Evolutionary conservation across 805 yeast species (phyloP), one percentile per base, ranked within the genome.

Genomic region (Starmerella gropengiesseri): DNA sequence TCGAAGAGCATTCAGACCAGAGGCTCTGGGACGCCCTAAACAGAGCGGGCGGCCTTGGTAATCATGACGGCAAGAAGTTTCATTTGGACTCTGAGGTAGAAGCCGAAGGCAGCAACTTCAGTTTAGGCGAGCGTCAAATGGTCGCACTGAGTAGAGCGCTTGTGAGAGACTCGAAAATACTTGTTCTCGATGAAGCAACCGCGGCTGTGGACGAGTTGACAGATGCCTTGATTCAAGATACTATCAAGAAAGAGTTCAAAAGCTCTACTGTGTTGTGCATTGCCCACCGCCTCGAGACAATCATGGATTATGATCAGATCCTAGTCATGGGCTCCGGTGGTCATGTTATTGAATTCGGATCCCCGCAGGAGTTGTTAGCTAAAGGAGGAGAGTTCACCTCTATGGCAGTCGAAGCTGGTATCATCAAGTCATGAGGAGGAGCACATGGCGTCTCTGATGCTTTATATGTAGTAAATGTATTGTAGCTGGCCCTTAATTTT

Each of bases 101-200:
- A 13, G 44, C 47, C 3, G 50, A 46, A 17, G 50, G 50, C 7
- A 48, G 51, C 54, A 48, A 48, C 27, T 46, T 46, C 40, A 44
- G 48, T 14, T 22, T 48, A 12, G 52, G 56, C 2, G 38, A 48
- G 37, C 40, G 47, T 16, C 52, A 48, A 23, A 43, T 48, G 46
- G 33, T 48, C 4, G 48, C 71, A 4, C 63, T 80, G 40, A 77
- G 85, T 1, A 67, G 89, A 47, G 86, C 86, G 0, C 60, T 80
- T 32, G 82, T 78, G 18, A 68, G 82, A 44, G 67, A 68, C 29
- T 63, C 79, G 7, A 73, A 69, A 53, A 73, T 80, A 40, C 59
- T 80, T 41, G 71, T 80, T 39, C 56, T 80, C 50, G 87, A 80
- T 58, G 89, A 80, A 58, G 86, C 87, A 1, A 80, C 89, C 0